Evolutionary conservation across 108 stramenopile species (phyloP), one percentile per base, ranked within the genome.

Genomic region (Cyclotella kingstonii): DNA sequence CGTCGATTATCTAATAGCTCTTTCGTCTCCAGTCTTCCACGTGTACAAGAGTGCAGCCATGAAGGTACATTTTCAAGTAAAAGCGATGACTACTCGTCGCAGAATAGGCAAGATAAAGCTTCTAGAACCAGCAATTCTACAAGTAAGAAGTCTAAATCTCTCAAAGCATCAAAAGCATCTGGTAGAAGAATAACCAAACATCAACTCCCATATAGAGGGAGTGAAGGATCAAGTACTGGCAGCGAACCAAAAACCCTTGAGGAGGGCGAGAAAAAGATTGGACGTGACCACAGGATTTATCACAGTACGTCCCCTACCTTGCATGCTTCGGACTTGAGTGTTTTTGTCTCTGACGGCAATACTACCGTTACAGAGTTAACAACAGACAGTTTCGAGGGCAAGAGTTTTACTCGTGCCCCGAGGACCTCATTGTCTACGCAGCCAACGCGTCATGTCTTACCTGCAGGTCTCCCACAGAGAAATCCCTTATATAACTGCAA

Each of bases 331-430:
- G 54, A 55, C 14, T 55, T 40, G 9, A 40, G 22, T 22, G 40
- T n/a, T n/a, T n/a, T 55, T 25, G 19, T 25, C 7, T 55, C 38
- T 14, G 54, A 55, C 22, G n/a, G 21, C 54, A 55, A 40, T 8
- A 40, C 54, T 40, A 40, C 25, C 7, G 23, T 55, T 10, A 55
- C 54, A 38, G 54, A 55, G 17, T 40, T 55, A 5, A 55, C 54
- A 19, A 40, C 54, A 14, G 54, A 55, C 9, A 15, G 22, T 5
- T 55, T 40, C 25, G 54, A 55, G n/a, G n/a, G n/a, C n/a, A n/a
- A n/a, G n/a, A n/a, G n/a, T n/a, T n/a, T n/a, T n/a, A n/a, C n/a
- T n/a, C n/a, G n/a, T n/a, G n/a, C n/a, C n/a, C n/a, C n/a, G 26
- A 31, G 40, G 2, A 4, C 15, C 19, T n/a, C 6, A 22, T 10